Percentiles rank a stretch among this genome's conserved stretches.
phyloP scores from a whole-genome alignment of 2,329 filamentous ascomycete genomes.

The Phaeosphaeriaceae sp. region DNA sequence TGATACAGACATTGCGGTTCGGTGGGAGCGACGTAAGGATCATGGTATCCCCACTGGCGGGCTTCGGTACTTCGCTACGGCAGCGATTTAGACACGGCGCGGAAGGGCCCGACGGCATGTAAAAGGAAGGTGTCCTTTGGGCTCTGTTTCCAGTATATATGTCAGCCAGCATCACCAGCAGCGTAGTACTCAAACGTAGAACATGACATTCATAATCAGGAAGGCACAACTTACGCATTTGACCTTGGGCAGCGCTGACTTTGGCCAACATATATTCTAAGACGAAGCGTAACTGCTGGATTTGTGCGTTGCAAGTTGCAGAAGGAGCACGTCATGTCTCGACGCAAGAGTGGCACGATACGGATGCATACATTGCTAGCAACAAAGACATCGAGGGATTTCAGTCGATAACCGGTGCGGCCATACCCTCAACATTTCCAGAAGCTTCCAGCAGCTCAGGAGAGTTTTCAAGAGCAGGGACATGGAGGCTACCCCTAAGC shows the following conservation, averaged over 20 bases:
- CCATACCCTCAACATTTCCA: too few relatives aligned
- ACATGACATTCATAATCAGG: not conserved
- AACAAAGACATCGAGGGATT: too few relatives aligned
- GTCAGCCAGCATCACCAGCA: not conserved
- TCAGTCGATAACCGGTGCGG: too few relatives aligned
- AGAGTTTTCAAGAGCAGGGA: too few relatives aligned
- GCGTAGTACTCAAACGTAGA: not conserved
- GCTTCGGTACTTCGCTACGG: not conserved
- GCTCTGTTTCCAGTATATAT: not conserved
- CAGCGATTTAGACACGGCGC: not conserved
- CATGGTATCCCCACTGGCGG: not conserved
- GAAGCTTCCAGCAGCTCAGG: too few relatives aligned
- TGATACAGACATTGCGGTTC: not conserved
- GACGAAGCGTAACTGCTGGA: too few relatives aligned
- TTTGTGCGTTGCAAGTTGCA: too few relatives aligned
- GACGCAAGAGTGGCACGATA: too few relatives aligned
- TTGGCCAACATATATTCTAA: too few relatives aligned
- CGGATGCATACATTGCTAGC: too few relatives aligned
- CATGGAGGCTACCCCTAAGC: too few relatives aligned
- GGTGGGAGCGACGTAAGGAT: not conserved
- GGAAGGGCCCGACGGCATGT: not conserved
- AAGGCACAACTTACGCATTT: not conserved
- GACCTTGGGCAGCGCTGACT: not conserved
- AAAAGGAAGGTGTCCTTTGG: not conserved
- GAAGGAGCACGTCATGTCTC: too few relatives aligned